Evolutionary conservation across 345 rosid species (phyloP), one percentile per base, ranked within the genome.

Genomic region (Firmiana major): DNA sequence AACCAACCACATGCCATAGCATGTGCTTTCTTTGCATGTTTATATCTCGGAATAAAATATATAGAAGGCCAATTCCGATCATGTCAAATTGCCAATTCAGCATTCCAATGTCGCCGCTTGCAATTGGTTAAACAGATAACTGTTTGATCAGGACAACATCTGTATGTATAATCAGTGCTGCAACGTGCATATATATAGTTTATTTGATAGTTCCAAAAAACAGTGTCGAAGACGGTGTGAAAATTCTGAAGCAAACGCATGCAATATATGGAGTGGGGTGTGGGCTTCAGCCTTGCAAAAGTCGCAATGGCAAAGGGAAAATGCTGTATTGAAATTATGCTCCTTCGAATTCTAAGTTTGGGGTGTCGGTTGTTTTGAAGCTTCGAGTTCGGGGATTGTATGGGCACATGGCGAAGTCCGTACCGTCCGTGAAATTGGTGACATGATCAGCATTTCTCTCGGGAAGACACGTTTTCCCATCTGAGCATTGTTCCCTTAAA

Each of bases 401-500:
- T 10, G 16, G 48, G 70, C 70, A 65, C 70, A 42, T 65, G 49
- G 28, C 0, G 22, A n/a, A 38, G 70, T 19, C 49, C 70, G 70
- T 64, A 40, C 49, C 26, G 49, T 38, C 48, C 49, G 48, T 64
- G 4, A 40, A 64, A 64, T 12, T 19, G 48, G 28, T 40, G 13
- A 10, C 34, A 60, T 12, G 51, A 13, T n/a, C 48, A 8, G 24
- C 49, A 40, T 21, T 66, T 66, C 9, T 66, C 31, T 19, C 9
- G 49, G 51, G 51, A 4, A 65, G 51, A 12, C 71, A 65, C 71
- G 71, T 65, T 40, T 16, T 65, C 71, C 71, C 71, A 65, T 65
- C 49, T 65, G 71, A 21, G 7, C 46, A 36, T 63, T 63, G 45
- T 63, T 17, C 68, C 46, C 45, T 63, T 34, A 2, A 34, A 63